Base-by-base conservation (phyloP, 345 rosid species). In the Mangifera indica region DNA sequence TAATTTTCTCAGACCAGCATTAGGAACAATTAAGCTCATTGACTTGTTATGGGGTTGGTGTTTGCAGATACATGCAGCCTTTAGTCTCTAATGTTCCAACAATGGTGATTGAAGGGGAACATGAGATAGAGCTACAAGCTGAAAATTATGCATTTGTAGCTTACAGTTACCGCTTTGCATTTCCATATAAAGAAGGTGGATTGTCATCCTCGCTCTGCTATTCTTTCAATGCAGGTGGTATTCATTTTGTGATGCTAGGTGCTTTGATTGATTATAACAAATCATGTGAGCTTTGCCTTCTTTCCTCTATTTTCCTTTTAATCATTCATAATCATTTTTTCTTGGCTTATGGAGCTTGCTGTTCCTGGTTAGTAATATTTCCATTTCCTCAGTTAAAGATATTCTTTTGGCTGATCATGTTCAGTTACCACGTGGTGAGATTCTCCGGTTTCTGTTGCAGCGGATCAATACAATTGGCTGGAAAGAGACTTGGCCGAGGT, bases 171-270 rank as follows among this genome's bases (percentile, higher is more conserved):
- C 87, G 98, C 71, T 94, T 92, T 72, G 91, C 92, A 66, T 87
- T 92, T 79, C 98, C 98, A 74, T 88, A 80, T 22, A 70, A 83
- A 74, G 96, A 90, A 72, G 85, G 93, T 60, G 90, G 87, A 66
- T 92, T 98, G 2, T 79, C 73, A 22, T 92, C 98, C 18, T 75
- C 88, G 11, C 83, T 90, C 52, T 94, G 89, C 72, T 94, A 90
- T 72, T 94, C 98, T 56, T 90, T 92, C 77, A 85, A 92, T 76
- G 91, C 98, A 10, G 98, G 98, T 0, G 98, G 98, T 61, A 86
- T 94, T 63, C 99, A 94, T 69, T 92, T 94, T 69, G 44, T 95
- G 52, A 89, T 95, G 93, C 92, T 95, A 2, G 88, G 96, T 63
- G 91, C 92, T 68, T 94, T 90, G 76, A 79, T 81, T 48, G 61